Conservation (phyloP, 176 grass and related monocot genomes). For the Oryza punctata region DNA sequence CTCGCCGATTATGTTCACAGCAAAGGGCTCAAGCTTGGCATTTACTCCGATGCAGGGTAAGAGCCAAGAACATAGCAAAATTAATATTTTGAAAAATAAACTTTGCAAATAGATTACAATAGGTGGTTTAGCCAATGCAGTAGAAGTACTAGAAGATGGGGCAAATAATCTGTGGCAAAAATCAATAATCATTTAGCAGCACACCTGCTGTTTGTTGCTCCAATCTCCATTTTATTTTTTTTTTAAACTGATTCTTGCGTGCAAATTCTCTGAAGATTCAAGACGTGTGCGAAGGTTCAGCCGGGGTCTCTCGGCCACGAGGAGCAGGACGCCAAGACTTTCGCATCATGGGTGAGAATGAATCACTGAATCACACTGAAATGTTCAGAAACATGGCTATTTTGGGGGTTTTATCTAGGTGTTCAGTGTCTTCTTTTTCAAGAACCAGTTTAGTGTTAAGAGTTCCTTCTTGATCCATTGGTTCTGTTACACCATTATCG, state of each 20-base stretch:
- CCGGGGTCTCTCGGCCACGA: constrained; percentile 81
- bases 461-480: background rate
- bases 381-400: background rate
- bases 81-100: too few relatives aligned
- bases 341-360: constrained; percentile 80
- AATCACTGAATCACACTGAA: background rate
- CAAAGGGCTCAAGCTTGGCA: constrained; percentile 91
- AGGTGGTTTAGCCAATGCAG: too few relatives aligned
- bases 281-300: constrained; percentile 73
- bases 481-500: background rate
- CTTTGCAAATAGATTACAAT: too few relatives aligned
- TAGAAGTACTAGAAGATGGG: too few relatives aligned
- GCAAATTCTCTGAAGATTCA: constrained; percentile 28
- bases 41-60: constrained; percentile 94
- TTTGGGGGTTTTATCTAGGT: too few relatives aligned
- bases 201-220: background rate
- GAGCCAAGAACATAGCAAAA: background rate
- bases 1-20: constrained; percentile 83
- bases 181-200: too few relatives aligned
- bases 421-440: background rate
- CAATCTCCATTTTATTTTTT: background rate
- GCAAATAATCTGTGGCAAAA: too few relatives aligned
- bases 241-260: background rate
- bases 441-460: too few relatives aligned
- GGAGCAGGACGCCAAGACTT: constrained; percentile 75